These are phyloP conservation scores for Anthracocystis setariae DNA, from an alignment of 1,284 basidiomycete genomes.

Conservation along the genomic window DNA sequence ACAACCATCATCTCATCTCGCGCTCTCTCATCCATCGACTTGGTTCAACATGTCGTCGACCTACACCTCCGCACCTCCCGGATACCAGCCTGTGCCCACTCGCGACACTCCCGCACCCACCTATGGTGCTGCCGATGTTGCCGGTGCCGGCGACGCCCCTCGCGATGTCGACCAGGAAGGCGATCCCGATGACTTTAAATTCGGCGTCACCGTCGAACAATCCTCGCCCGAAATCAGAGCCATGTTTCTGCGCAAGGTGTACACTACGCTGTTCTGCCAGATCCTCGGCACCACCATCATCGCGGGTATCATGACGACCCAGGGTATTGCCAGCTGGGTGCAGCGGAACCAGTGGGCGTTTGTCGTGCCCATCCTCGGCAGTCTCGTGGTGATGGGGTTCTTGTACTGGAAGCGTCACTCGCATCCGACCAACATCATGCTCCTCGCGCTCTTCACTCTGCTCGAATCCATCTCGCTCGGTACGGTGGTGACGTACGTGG, in stretches of 20 bases:
- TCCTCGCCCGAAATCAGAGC: constrained; percentile 61
- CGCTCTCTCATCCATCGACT: constrained; percentile 1
- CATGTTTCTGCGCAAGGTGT: constrained; percentile 63
- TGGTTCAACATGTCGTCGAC: constrained; percentile 17
- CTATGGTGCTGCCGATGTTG: constrained; percentile 33
- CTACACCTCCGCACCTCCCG: constrained; percentile 40
- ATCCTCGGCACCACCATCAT: constrained; percentile 60
- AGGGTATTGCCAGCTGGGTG: constrained; percentile 50
- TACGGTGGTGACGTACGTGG: constrained; percentile 79
- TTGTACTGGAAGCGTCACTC: constrained; percentile 88
- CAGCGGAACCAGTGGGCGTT: constrained; percentile 59
- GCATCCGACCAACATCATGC: constrained; percentile 81
- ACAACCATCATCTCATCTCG: constrained; percentile 2
- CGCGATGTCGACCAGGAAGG: constrained; percentile 53
- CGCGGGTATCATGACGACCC: constrained; percentile 52
- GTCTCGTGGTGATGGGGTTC: constrained; percentile 78
- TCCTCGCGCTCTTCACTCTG: constrained; percentile 73
- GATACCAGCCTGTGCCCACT: constrained; percentile 38
- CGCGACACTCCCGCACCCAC: constrained; percentile 23
- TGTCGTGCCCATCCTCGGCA: constrained; percentile 76
- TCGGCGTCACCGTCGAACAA: constrained; percentile 65
- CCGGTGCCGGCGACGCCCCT: constrained; percentile 16
- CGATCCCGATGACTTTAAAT: constrained; percentile 65
- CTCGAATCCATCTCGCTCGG: constrained; percentile 73
- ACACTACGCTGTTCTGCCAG: constrained; percentile 61